Evolutionary conservation across 257 asterid species (phyloP), one percentile per base, ranked within the genome.

Genomic region (Lavandula angustifolia): DNA sequence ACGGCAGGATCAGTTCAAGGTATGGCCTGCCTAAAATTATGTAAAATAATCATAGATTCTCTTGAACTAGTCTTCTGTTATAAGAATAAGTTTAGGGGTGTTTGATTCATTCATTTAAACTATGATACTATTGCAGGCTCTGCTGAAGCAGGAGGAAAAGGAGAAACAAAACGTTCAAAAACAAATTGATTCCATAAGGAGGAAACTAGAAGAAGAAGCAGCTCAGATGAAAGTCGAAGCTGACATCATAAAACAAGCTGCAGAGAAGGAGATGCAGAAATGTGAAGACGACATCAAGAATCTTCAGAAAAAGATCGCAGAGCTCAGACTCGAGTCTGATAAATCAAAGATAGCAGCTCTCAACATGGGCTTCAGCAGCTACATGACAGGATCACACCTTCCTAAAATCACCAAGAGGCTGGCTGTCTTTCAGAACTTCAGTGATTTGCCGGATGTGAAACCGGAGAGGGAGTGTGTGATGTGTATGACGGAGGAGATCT

Each of bases 391-490:
- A 11, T 7, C 42, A 6, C 79, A 66, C 46, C 61, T 34, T 60
- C 83, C 84, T 37, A 66, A 62, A 58, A 54, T 8, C 31, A 18
- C 44, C 4, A 79, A 85, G 73, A 78, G 85, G 55, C 51, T 80
- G 71, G 76, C 85, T 1, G 85, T 54, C 37, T 76, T 73, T 69
- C 74, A 76, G 69, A 77, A 59, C 64, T 67, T 65, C 54, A 22
- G 17, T 6, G 38, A 59, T 79, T 72, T 40, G 72, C 55, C 4
- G 75, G 58, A 56, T 27, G 73, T 76, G 1, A 76, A 71, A 14
- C 87, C 76, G 0, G 95, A 92, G 40, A 76, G 94, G 77, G 98
- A 92, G 60, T 92, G 98, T 3, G 84, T 89, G n/a, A 82, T 92
- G 95, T 92, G 96, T 54, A 68, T 92, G 96, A 64, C 79, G 0